Conservation (phyloP, 148 eudicot genomes). For the Vaccinium macrocarpon region DNA sequence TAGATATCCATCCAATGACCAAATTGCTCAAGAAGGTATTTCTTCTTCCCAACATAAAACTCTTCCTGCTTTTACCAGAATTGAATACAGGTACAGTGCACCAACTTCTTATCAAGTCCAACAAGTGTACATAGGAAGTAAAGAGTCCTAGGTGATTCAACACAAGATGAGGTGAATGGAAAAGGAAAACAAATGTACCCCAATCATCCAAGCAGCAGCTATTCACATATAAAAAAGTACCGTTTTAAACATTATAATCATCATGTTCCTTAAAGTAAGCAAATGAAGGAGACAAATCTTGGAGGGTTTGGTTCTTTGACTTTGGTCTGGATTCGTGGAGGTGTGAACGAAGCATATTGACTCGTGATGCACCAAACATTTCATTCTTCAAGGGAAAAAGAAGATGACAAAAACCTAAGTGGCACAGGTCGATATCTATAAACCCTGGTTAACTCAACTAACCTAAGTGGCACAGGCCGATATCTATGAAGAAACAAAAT, state of each 20-base stretch:
- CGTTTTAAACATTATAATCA: too few species aligned
- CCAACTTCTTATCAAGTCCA: background rate
- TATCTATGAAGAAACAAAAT: background rate
- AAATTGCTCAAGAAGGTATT: background rate
- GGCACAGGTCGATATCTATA: too few species aligned
- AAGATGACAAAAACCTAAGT: too few species aligned
- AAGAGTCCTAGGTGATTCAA: background rate
- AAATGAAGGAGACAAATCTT: too few species aligned
- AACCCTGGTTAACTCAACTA: background rate
- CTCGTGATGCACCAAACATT: too few species aligned
- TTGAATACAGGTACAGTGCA: background rate
- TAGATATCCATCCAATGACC: conserved; percentile 2
- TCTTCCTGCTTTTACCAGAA: background rate
- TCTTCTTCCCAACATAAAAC: conserved; percentile 1
- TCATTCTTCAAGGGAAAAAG: too few species aligned
- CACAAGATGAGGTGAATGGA: background rate
- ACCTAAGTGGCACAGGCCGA: background rate
- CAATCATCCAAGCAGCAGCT: background rate
- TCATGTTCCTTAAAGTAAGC: too few species aligned
- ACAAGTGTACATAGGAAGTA: background rate
- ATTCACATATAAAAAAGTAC: too few species aligned
- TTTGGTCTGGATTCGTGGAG: too few species aligned
- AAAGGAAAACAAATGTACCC: background rate
- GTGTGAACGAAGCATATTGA: too few species aligned
- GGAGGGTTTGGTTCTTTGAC: too few species aligned